Evolutionary conservation across 163 green algal genomes (phyloP).

Genomic region (Prototheca wickerhamii): DNA sequence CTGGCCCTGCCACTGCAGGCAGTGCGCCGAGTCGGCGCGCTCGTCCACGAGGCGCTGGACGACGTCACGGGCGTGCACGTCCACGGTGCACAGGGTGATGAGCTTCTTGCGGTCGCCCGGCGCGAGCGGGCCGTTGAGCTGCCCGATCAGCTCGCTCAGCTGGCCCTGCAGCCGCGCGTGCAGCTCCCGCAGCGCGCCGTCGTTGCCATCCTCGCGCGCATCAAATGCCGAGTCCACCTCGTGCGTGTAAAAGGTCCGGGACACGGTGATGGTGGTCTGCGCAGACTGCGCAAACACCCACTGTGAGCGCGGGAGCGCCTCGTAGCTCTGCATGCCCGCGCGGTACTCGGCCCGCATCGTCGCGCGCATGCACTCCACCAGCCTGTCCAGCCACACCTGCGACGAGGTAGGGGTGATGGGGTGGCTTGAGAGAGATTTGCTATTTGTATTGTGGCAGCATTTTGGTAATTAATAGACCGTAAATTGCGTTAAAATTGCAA

Average conservation of each 20-base stretch:
- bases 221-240: conserved; percentile 81
- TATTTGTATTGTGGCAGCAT: neutral
- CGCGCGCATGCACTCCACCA: conserved; percentile 75
- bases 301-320: conserved; percentile 70
- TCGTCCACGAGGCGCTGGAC: conserved; percentile 85
- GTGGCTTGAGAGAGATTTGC: neutral
- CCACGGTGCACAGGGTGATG: conserved; percentile 94
- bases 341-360: conserved; percentile 66
- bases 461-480: neutral
- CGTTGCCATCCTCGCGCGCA: conserved; percentile 86
- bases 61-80: conserved; percentile 91
- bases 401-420: neutral
- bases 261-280: conserved; percentile 80
- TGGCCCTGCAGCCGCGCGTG: conserved; percentile 63
- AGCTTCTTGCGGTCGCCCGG: conserved; percentile 87
- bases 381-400: conserved; percentile 47
- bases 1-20: conserved; percentile 91
- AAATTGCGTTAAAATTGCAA: neutral
- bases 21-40: conserved; percentile 58
- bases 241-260: conserved; percentile 81
- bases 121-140: conserved; percentile 79
- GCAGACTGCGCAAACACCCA: conserved; percentile 83
- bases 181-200: conserved; percentile 64
- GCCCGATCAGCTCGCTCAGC: conserved; percentile 73
- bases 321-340: conserved; percentile 69